Conservation (phyloP, 495 filamentous ascomycete genomes). For the Xylaria venustula region DNA sequence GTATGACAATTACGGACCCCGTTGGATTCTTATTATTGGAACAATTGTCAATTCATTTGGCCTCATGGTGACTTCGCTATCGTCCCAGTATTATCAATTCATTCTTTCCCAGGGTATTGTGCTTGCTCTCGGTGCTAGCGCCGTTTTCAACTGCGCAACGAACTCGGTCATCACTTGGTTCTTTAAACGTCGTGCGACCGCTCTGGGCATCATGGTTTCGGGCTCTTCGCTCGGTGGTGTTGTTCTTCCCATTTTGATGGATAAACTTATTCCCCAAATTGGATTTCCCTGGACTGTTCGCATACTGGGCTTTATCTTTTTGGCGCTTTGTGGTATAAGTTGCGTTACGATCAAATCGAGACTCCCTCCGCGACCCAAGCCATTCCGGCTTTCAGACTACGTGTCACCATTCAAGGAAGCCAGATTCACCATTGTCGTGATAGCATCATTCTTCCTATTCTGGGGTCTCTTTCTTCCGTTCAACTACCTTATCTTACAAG, state of each 20-base stretch:
- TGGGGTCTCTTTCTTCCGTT: slow-evolving; percentile 71
- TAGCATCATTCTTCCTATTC: slow-evolving; percentile 60
- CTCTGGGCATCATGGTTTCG: slow-evolving; percentile 64
- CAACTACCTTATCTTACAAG: slow-evolving; percentile 62
- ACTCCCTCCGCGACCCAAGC: slow-evolving; percentile 53
- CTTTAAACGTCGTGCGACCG: slow-evolving; percentile 59
- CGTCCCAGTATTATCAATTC: slow-evolving; percentile 63
- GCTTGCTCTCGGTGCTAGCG: slow-evolving; percentile 53
- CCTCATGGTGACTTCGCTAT: slow-evolving; percentile 70
- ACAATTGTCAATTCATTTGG: slow-evolving; percentile 64
- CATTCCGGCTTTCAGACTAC: slow-evolving; percentile 53
- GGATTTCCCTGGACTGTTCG: slow-evolving; percentile 73
- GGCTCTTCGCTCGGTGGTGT: slow-evolving; percentile 68
- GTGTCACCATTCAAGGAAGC: slow-evolving; percentile 55
- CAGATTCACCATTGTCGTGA: slow-evolving; percentile 48
- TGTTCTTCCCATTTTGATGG: slow-evolving; percentile 69
- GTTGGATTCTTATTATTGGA: slow-evolving; percentile 57
- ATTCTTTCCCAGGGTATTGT: slow-evolving; percentile 57
- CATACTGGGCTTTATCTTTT: slow-evolving; percentile 62
- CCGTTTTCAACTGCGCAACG: slow-evolving; percentile 63
- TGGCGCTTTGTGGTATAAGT: slow-evolving; percentile 56
- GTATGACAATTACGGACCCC: slow-evolving; percentile 67
- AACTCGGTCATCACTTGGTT: slow-evolving; percentile 66
- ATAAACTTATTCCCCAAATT: slow-evolving; percentile 56
- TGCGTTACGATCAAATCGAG: slow-evolving; percentile 63